Evolutionary conservation across 805 yeast genomes (phyloP), one percentile per base, ranked within the genome.

Genomic region (Debaryomyces hansenii): DNA sequence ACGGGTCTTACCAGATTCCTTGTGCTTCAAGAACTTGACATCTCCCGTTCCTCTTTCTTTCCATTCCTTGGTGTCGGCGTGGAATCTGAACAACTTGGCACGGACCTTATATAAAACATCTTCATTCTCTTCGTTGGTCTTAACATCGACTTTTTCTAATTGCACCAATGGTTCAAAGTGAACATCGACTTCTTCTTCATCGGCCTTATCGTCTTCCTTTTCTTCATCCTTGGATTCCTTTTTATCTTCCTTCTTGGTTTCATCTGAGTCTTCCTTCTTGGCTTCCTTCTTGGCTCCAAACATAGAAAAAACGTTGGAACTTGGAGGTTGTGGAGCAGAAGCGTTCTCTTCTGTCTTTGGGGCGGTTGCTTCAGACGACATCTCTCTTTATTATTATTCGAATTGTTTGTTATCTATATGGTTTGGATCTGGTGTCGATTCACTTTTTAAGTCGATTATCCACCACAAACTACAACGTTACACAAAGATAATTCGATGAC

Each of bases 11-110:
- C 81, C 79, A 48, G 89, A 75, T 51, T 74, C 73, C 70, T 90
- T 90, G 77, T 92, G 97, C 76, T 92, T 79, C 67, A 94, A 82
- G 72, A 94, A 89, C 74, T 94, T 90, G 60, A 90, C 96, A 64
- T 94, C 99, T 63, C 99, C 99, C 31, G 97, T 90, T 60, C 99
- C 99, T 78, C 99, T 88, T 79, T 94, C 99, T 72, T 94, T 94
- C 99, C 99, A 94, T 74, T 94, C 98, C 63, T 85, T 85, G 44
- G 84, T 60, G 50, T 90, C 96, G 37, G 83, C 79, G 60, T 84
- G 84, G 77, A 87, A 92, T 72, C 90, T 87, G 79, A 92, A 94
- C 64, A 94, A 78, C 74, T 94, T 94, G 56, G 99, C 97, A 66
- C 99, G 82, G 57, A 88, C 89, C 73, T 94, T 94, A 49, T 56